phyloP scores from a whole-genome alignment of 345 rosid species.

The Eutrema japonicum region DNA sequence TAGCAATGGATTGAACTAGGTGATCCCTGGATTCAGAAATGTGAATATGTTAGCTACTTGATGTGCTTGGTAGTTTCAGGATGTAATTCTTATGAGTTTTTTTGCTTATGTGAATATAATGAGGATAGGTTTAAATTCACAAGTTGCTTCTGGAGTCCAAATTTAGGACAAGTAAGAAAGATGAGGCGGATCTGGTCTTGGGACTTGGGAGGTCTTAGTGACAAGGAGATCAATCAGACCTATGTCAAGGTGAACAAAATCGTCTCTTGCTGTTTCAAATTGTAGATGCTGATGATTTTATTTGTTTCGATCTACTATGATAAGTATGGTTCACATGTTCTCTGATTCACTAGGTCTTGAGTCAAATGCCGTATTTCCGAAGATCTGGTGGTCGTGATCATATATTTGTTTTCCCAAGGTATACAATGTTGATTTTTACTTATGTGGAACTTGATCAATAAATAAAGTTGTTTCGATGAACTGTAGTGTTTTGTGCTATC shows the following conservation, averaged over 20 bases:
- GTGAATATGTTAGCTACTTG: slow-evolving; percentile 1
- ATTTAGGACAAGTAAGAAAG: slow-evolving; percentile 71
- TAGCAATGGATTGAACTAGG: neutral
- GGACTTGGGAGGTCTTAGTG: slow-evolving; percentile 79
- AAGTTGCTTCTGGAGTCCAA: slow-evolving; percentile 64
- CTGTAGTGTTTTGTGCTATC: neutral
- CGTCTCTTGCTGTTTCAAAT: slow-evolving; percentile 34
- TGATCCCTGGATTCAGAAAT: slow-evolving; percentile 23
- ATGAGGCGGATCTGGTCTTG: slow-evolving; percentile 93
- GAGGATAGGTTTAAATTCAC: slow-evolving; percentile 82
- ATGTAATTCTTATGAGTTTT: neutral
- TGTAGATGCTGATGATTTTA: neutral
- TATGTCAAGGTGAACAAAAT: slow-evolving; percentile 68
- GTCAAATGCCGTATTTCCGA: slow-evolving; percentile 94
- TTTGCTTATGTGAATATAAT: slow-evolving; percentile 8
- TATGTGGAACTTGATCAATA: neutral
- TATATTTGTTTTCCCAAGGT: slow-evolving; percentile 95
- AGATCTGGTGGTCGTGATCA: slow-evolving; percentile 96
- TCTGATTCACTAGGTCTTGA: slow-evolving; percentile 58
- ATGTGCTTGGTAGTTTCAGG: neutral
- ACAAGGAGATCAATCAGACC: slow-evolving; percentile 84
- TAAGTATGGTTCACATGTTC: neutral
- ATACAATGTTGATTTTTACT: neutral
- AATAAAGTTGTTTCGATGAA: neutral
- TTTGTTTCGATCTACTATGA: slow-evolving; percentile 4